A percentile compares a stretch with the other conserved stretches of the same genome.
Conservation (phyloP, 495 filamentous ascomycete genomes). For the Lophiotrema nucula region DNA sequence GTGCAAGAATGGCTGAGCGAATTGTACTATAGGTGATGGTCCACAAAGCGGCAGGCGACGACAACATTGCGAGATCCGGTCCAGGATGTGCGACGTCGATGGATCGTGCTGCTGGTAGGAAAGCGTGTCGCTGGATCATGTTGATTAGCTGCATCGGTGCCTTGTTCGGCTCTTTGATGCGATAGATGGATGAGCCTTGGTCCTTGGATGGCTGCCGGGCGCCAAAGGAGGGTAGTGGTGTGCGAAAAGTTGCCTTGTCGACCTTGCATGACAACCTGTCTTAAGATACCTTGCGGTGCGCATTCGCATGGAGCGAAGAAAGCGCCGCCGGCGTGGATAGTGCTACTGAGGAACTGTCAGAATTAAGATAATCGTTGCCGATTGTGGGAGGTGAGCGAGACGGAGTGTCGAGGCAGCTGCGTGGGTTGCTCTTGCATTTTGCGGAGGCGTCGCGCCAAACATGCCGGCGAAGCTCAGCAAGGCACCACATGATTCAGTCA, state of each 20-base stretch:
- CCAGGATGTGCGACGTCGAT: constrained; percentile 11
- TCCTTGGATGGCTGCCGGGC: background rate
- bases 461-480: constrained; percentile 18
- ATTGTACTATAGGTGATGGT: constrained; percentile 7
- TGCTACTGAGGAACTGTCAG: background rate
- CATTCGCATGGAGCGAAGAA: constrained; percentile 3
- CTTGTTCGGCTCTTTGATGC: background rate
- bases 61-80: background rate
- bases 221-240: background rate
- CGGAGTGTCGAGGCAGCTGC: constrained; percentile 4
- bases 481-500: constrained; percentile 33
- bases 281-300: constrained; percentile 7
- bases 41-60: background rate
- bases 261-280: constrained; percentile 16
- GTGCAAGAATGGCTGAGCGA: constrained; percentile 3
- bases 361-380: constrained; percentile 21
- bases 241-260: background rate
- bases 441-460: constrained; percentile 30
- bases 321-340: background rate
- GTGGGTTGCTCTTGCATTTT: constrained; percentile 15
- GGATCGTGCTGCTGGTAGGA: constrained; percentile 2
- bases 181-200: background rate
- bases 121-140: constrained; percentile 1
- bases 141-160: constrained; percentile 18
- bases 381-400: constrained; percentile 19